Base-by-base conservation (phyloP, 176 grass and related monocot genomes). In the Avena eriantha region DNA sequence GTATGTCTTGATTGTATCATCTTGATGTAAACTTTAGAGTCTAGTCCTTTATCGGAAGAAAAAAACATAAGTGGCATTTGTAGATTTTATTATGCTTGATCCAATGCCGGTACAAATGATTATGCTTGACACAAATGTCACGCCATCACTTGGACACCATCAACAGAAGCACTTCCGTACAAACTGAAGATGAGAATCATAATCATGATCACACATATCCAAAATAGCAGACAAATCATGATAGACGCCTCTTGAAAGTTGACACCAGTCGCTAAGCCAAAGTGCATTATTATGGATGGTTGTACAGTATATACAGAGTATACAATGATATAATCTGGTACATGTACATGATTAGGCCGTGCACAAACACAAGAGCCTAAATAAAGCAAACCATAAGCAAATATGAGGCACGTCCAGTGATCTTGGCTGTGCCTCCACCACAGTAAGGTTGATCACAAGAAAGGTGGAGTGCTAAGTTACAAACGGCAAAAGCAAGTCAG, bases 381-480 rank as follows among this genome's bases (percentile, higher is more conserved):
- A 80, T n/a, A 63, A 82, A 31, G 78, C 73, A 78, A 54, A 83
- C 84, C 33, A n/a, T n/a, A 35, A 63, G 51, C 65, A 83, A 74
- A 35, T 65, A 79, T 66, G 65, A 50, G 29, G 19, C n/a, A 80
- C 59, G 47, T 21, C 14, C 70, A 51, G 51, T 50, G 47, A 81
- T 80, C 59, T 85, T 5, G 66, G 66, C 36, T 73, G 76, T 87
- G 75, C 9, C 8, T 76, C 74, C 80, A 83, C 87, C 63, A 83
- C 34, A 72, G 15, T 31, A 84, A 71, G 45, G 1, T 45, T 59
- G 72, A 74, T 73, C 76, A 67, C 35, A 84, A 16, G 1, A 66
- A 29, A 73, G 64, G 45, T 84, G 86, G 34, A 88, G 51, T 87
- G 82, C 76, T 53, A 81, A 78, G 81, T 81, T 70, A 80, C 33